A percentile compares a stretch with the other conserved stretches of the same genome.
Conservation (phyloP, 2,329 filamentous ascomycete species). For the Colletotrichum tabaci region DNA sequence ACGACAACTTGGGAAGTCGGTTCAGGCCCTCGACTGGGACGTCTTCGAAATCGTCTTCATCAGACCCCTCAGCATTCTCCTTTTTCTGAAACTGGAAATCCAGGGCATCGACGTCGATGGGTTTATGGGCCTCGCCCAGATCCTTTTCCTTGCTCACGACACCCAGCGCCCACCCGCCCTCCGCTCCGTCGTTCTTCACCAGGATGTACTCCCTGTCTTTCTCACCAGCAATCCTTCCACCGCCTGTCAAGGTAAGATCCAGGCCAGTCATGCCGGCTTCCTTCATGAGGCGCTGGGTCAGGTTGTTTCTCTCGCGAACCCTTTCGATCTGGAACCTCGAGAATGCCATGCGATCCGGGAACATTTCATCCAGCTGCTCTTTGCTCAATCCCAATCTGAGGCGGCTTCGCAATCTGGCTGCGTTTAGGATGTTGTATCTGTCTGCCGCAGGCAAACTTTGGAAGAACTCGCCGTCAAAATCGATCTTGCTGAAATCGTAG, state of each 20-base stretch:
- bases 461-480: constrained; percentile 97
- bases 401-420: constrained; percentile 87
- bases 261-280: constrained; percentile 90
- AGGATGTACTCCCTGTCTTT: constrained; percentile 94
- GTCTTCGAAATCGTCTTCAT: constrained; percentile 89
- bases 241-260: constrained; percentile 75
- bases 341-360: constrained; percentile 97
- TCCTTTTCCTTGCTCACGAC: constrained; percentile 91
- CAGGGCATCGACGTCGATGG: constrained; percentile 89
- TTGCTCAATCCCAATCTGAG: constrained; percentile 97
- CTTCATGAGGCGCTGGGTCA: constrained; percentile 95
- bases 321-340: constrained; percentile 96
- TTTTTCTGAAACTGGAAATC: constrained; percentile 70
- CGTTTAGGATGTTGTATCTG: constrained; percentile 97
- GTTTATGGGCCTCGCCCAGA: constrained; percentile 84
- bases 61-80: constrained; percentile 70
- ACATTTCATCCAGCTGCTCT: constrained; percentile 96
- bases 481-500: constrained; percentile 99
- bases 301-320: constrained; percentile 91
- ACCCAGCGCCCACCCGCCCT: constrained; percentile 95
- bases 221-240: constrained; percentile 83
- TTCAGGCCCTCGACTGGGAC: constrained; percentile 93
- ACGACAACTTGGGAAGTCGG: constrained; percentile 75
- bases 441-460: constrained; percentile 90
- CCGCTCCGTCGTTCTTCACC: constrained; percentile 94